A percentile compares a stretch with the other conserved stretches of the same genome.
Conservation (phyloP, 2,329 filamentous ascomycete genomes). For the Teratosphaeria nubilosa region DNA sequence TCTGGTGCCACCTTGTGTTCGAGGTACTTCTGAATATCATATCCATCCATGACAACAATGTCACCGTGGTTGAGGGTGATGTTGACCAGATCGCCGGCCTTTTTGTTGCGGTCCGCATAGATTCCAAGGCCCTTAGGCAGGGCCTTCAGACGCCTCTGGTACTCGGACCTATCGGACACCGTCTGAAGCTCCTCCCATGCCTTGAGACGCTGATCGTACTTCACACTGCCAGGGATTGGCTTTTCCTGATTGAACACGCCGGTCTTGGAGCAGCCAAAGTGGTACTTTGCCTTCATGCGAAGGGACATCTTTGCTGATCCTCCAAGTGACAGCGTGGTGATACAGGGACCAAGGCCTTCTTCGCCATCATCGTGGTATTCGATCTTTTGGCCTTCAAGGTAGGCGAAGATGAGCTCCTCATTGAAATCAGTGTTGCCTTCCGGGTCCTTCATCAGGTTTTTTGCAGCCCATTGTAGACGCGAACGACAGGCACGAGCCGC, state of each 20-base stretch:
- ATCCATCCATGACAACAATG: slow-evolving; percentile 54
- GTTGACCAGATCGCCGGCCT: slow-evolving; percentile 28
- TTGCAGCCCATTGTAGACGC: slow-evolving; percentile 47
- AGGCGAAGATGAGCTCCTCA: slow-evolving; percentile 53
- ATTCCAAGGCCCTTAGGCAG: slow-evolving; percentile 30
- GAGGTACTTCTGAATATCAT: slow-evolving; percentile 48
- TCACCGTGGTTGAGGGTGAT: slow-evolving; percentile 52
- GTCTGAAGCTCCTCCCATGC: slow-evolving; percentile 23
- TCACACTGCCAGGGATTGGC: slow-evolving; percentile 16
- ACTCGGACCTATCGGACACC: slow-evolving; percentile 13
- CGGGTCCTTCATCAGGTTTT: slow-evolving; percentile 28
- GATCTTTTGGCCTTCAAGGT: slow-evolving; percentile 51
- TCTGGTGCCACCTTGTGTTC: slow-evolving; percentile 48
- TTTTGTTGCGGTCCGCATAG: slow-evolving; percentile 21
- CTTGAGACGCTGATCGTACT: slow-evolving; percentile 26
- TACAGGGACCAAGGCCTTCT: slow-evolving; percentile 49
- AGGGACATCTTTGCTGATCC: slow-evolving; percentile 49
- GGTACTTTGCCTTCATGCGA: slow-evolving; percentile 45
- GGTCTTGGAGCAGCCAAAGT: slow-evolving; percentile 26
- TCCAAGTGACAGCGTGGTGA: slow-evolving; percentile 53
- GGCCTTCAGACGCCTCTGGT: slow-evolving; percentile 20
- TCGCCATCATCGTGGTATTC: slow-evolving; percentile 61
- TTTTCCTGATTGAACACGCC: slow-evolving; percentile 24
- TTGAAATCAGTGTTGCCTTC: slow-evolving; percentile 42
- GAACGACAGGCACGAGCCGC: slow-evolving; percentile 41